A percentile compares a stretch with the other conserved stretches of the same genome.
These are phyloP conservation scores for Nitzschia sp. DNA, from an alignment of 108 stramenopile genomes.

Conservation along the genomic window DNA sequence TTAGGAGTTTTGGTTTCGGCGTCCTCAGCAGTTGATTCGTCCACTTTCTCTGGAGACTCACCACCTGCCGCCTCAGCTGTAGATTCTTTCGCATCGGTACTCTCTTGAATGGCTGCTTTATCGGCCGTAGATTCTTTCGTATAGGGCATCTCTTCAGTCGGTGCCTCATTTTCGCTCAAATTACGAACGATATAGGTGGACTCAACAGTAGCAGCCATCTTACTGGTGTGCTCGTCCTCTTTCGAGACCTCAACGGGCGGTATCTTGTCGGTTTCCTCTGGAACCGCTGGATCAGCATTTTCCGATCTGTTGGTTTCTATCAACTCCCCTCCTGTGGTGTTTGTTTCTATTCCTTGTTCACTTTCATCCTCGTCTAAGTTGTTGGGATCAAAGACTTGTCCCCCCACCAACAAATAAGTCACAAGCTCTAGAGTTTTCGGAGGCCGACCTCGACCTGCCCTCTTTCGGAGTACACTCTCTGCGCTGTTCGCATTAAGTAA, in stretches of 20 bases:
- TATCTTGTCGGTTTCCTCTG: too few relatives aligned
- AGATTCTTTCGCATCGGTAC: neutral
- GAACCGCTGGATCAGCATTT: too few relatives aligned
- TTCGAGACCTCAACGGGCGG: too few relatives aligned
- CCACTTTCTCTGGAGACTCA: neutral
- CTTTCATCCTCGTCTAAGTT: neutral
- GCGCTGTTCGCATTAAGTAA: neutral
- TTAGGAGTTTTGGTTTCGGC: too few relatives aligned
- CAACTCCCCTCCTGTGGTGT: neutral
- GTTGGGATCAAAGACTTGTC: neutral
- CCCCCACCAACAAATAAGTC: neutral
- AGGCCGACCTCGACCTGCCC: conserved; percentile 15
- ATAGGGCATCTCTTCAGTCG: too few relatives aligned
- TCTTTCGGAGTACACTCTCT: conserved; percentile 1
- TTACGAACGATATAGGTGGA: too few relatives aligned
- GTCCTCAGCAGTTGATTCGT: neutral
- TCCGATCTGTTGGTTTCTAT: too few relatives aligned
- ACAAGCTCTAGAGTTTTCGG: neutral
- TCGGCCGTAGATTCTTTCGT: too few relatives aligned
- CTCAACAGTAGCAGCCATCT: too few relatives aligned
- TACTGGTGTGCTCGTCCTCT: too few relatives aligned
- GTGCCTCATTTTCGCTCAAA: too few relatives aligned
- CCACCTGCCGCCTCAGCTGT: neutral
- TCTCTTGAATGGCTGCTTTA: too few relatives aligned
- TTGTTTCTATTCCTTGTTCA: neutral